These are phyloP conservation scores for Shiraia sp. DNA, from an alignment of 2,329 filamentous ascomycete species.

Conservation along the genomic window DNA sequence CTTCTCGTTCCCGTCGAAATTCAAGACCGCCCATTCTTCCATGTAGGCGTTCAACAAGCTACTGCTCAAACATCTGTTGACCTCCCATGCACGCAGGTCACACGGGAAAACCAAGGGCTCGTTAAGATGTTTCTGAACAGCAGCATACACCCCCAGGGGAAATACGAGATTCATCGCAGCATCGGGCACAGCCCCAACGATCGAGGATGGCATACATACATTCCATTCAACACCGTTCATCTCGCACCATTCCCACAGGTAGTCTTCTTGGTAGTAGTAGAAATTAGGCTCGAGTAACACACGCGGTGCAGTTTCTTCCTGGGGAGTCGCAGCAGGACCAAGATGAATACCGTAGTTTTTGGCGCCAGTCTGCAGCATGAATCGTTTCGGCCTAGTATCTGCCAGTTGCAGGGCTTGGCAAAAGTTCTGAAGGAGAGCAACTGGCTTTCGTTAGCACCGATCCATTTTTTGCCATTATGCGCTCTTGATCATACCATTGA, in stretches of 20 bases:
- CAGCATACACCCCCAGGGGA: conserved; percentile 56
- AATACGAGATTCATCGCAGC: conserved; percentile 56
- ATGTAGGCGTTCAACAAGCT: conserved; percentile 56
- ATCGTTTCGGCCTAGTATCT: conserved; percentile 50
- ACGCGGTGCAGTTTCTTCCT: conserved; percentile 52
- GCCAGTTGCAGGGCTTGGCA: conserved; percentile 49
- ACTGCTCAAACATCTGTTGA: conserved; percentile 47
- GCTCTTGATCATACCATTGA: conserved; percentile 44
- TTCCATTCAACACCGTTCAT: conserved; percentile 49
- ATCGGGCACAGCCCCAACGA: conserved; percentile 55
- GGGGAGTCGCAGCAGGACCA: conserved; percentile 49
- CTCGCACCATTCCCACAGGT: conserved; percentile 50
- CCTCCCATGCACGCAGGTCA: conserved; percentile 52
- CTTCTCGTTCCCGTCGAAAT: conserved; percentile 49
- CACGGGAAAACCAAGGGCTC: conserved; percentile 51
- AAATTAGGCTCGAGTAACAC: conserved; percentile 55
- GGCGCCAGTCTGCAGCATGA: conserved; percentile 57
- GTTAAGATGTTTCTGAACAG: conserved; percentile 50
- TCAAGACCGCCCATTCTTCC: conserved; percentile 57
- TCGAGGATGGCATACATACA: conserved; percentile 53
- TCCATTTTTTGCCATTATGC: neutral
- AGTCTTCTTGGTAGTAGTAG: conserved; percentile 60
- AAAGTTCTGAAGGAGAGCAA: conserved; percentile 54
- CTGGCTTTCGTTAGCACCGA: conserved; percentile 11
- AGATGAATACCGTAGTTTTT: conserved; percentile 59